Conservation (phyloP, 495 filamentous ascomycete genomes). For the Glonium stellatum region DNA sequence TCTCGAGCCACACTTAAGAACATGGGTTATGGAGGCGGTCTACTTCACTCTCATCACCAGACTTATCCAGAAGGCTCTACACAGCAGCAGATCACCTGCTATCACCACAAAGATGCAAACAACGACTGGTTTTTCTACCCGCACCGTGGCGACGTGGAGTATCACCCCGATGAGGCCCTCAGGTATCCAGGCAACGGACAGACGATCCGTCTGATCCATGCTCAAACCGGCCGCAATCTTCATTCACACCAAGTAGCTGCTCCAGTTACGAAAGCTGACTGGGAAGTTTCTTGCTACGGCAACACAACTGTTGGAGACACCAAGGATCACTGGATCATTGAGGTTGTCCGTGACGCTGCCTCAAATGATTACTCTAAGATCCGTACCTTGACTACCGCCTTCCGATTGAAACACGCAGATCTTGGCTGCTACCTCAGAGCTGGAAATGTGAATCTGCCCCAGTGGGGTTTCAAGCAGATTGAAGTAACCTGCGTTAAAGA, state of each 20-base stretch:
- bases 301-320: constrained; percentile 96
- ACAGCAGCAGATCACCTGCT: constrained; percentile 97
- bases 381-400: constrained; percentile 87
- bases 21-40: constrained; percentile 96
- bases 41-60: constrained; percentile 96
- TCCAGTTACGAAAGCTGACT: constrained; percentile 79
- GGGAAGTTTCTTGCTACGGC: constrained; percentile 91
- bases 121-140: constrained; percentile 99
- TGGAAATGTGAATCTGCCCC: constrained; percentile 91
- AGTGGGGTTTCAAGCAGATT: constrained; percentile 99
- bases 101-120: constrained; percentile 98
- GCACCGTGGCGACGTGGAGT: constrained; percentile 68
- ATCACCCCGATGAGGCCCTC: constrained; percentile 57
- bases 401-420: constrained; percentile 75
- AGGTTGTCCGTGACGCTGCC: constrained; percentile 83
- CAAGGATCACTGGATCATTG: constrained; percentile 95
- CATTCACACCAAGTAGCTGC: constrained; percentile 88
- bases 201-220: constrained; percentile 80
- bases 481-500: constrained; percentile 92
- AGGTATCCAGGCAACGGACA: constrained; percentile 73
- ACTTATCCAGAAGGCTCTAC: constrained; percentile 89
- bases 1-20: constrained; percentile 94
- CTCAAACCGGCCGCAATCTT: constrained; percentile 92
- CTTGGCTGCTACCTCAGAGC: constrained; percentile 92
- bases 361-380: constrained; percentile 79